Evolutionary conservation across 1,139 yeast species (phyloP).

Genomic region (Yamadazyma triangularis): DNA sequence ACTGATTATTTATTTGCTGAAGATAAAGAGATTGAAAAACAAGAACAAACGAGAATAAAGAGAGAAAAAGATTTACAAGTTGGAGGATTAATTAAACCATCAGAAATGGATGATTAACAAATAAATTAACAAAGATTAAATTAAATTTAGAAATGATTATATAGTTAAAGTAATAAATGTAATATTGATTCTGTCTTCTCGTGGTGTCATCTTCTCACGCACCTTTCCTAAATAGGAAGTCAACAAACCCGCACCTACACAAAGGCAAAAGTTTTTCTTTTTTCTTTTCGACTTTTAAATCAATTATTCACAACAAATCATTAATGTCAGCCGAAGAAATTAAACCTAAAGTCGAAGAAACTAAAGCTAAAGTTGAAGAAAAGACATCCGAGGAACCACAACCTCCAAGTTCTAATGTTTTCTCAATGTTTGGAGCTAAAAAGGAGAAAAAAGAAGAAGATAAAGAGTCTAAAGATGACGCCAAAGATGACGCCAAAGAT

Average conservation of each 20-base stretch:
- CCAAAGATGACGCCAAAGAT: slow-evolving; percentile 30
- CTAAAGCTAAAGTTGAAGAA: slow-evolving; percentile 9
- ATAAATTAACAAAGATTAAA: too few relatives aligned
- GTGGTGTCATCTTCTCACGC: too few relatives aligned
- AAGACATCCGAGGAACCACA: slow-evolving; percentile 22
- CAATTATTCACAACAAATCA: too few relatives aligned
- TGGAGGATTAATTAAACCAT: slow-evolving; percentile 93
- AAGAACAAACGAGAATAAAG: slow-evolving; percentile 64
- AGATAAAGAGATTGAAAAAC: slow-evolving; percentile 76
- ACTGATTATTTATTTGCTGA: slow-evolving; percentile 94
- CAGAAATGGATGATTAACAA: slow-evolving; percentile 89
- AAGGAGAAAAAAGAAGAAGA: slow-evolving; percentile 55
- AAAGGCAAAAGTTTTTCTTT: too few relatives aligned
- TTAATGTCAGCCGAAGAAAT: slow-evolving; percentile 19
- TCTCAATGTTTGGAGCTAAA: slow-evolving; percentile 89
- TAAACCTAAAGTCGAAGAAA: slow-evolving; percentile 24
- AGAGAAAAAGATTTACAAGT: slow-evolving; percentile 81
- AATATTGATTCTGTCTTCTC: too few relatives aligned
- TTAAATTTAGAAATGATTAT: neutral
- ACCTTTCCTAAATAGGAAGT: too few relatives aligned
- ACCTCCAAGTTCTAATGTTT: slow-evolving; percentile 74
- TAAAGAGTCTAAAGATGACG: slow-evolving; percentile 22
- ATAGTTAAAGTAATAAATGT: too few relatives aligned
- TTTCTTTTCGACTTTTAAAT: too few relatives aligned
- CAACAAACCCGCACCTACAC: too few relatives aligned